A percentile compares a stretch with the other conserved stretches of the same genome.
Conservation (phyloP, 805 yeast species). For the Cyberlindnera nakhonratchasimensis region DNA sequence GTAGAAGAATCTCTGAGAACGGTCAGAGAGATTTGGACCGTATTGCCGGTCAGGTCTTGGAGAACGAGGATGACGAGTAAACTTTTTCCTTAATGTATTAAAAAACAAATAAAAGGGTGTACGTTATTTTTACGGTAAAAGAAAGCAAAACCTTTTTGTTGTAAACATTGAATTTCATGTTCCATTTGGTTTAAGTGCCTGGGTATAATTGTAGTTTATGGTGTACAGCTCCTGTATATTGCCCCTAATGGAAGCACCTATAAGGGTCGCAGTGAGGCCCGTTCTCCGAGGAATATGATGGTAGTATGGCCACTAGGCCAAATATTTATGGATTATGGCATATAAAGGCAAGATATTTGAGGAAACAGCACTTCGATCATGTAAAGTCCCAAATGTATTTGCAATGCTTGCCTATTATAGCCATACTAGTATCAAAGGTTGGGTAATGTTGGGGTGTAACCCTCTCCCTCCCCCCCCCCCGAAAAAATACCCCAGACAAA, state of each 20-base stretch:
- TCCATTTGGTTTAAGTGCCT: not conserved
- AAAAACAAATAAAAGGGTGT: slow-evolving; percentile 12
- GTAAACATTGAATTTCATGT: too few relatives aligned
- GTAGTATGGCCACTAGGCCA: too few relatives aligned
- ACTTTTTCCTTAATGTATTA: slow-evolving; percentile 15
- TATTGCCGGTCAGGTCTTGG: slow-evolving; percentile 98
- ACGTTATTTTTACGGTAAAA: slow-evolving; percentile 8
- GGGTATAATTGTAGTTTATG: not conserved
- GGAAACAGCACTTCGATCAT: too few relatives aligned
- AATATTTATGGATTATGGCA: too few relatives aligned
- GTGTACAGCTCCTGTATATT: too few relatives aligned
- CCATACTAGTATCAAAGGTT: too few relatives aligned
- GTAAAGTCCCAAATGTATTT: too few relatives aligned
- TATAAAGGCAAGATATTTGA: too few relatives aligned
- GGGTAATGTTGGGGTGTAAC: not conserved
- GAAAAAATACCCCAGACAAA: slow-evolving; percentile 1
- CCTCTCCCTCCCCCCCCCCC: not conserved
- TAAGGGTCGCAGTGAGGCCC: too few relatives aligned
- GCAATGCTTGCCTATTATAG: too few relatives aligned
- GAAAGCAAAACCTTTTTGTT: too few relatives aligned
- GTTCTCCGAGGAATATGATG: too few relatives aligned
- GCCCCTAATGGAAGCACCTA: not conserved
- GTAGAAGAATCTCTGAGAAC: slow-evolving; percentile 98
- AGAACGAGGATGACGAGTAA: slow-evolving; percentile 81
- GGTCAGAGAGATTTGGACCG: slow-evolving; percentile 99